Evolutionary conservation across 2,329 filamentous ascomycete genomes (phyloP).

Genomic region (Fusarium sp.): DNA sequence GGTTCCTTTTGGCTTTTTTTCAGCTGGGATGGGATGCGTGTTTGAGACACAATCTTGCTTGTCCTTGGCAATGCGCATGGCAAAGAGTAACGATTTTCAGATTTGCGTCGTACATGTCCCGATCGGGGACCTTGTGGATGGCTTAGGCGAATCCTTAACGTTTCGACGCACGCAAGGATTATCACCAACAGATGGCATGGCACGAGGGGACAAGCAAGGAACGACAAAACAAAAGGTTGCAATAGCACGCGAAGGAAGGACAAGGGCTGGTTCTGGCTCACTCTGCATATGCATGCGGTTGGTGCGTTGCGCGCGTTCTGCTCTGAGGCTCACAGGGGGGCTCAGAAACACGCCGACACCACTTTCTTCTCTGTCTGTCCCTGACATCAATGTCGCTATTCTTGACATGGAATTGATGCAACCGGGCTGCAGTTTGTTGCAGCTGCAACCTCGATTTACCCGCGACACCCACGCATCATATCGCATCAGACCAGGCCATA

Average conservation of each 20-base stretch:
- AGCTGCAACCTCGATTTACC: constrained; percentile 5
- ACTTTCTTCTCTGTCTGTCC: constrained; percentile 1
- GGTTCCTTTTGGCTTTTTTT: constrained; percentile 23
- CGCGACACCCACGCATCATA: background rate
- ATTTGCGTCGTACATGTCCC: constrained; percentile 3
- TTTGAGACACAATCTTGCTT: constrained; percentile 30
- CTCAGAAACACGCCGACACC: background rate
- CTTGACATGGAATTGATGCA: background rate
- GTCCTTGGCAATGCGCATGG: constrained; percentile 23
- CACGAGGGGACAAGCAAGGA: background rate
- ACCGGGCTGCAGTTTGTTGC: background rate
- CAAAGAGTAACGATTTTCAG: constrained; percentile 32
- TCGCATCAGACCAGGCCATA: background rate
- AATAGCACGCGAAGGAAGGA: constrained; percentile 6
- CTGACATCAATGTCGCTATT: constrained; percentile 5
- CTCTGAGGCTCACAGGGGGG: background rate
- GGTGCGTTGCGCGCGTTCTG: background rate
- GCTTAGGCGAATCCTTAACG: constrained; percentile 2
- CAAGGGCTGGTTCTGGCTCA: constrained; percentile 6
- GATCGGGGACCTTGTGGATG: constrained; percentile 10
- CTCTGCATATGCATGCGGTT: constrained; percentile 7
- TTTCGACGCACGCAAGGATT: constrained; percentile 14
- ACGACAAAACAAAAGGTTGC: constrained; percentile 4
- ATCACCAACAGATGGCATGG: constrained; percentile 5
- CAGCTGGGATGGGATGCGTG: constrained; percentile 37